Base-by-base conservation (phyloP, 2,329 filamentous ascomycete genomes). In the Sporothrix protearum region DNA sequence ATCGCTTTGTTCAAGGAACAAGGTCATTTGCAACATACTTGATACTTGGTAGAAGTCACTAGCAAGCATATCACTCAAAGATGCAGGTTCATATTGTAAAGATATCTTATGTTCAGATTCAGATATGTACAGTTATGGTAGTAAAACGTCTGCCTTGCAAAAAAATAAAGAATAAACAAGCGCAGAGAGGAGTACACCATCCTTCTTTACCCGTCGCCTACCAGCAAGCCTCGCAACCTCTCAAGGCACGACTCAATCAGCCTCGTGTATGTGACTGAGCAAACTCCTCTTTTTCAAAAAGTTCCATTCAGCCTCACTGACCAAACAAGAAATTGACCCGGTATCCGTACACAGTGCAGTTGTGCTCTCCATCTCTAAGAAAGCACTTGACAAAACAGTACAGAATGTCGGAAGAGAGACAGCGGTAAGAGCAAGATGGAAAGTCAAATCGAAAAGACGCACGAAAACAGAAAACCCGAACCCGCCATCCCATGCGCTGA, bases 41-140 rank as follows among this genome's bases (percentile, higher is more conserved):
- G 8, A 28, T 28, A 14, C 25, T 5, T 16, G 6, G 19, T 12
- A 2, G 16, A 28, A n/a, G 19, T 66, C 63, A 9, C 39, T 19
- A 14, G 5, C 22, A 25, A 10, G 28, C 19, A 22, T 33, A 12
- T 53, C 49, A 53, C 45, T 25, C 22, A 64, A 45, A 14, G 19
- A 9, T 25, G 25, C n/a, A 42, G 4, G 28, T 33, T 57, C 16
- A 25, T 42, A 19, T 36, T 36, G 9, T 42, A 25, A 25, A 16
- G 28, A 6, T 28, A 42, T 55, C 10, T 8, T 69, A 71, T 73
- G 69, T 73, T 73, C 69, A 36, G 49, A 59, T 73, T 73, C 68
- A 70, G 64, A 51, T 72, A 71, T 72, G 68, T 71, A 72, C 71
- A 72, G 47, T 51, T 28, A 47, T 30, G 45, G 64, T 67, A 67